These are phyloP conservation scores for Platanus orientalis DNA, from an alignment of 164 flowering plant genomes.

Conservation along the genomic window DNA sequence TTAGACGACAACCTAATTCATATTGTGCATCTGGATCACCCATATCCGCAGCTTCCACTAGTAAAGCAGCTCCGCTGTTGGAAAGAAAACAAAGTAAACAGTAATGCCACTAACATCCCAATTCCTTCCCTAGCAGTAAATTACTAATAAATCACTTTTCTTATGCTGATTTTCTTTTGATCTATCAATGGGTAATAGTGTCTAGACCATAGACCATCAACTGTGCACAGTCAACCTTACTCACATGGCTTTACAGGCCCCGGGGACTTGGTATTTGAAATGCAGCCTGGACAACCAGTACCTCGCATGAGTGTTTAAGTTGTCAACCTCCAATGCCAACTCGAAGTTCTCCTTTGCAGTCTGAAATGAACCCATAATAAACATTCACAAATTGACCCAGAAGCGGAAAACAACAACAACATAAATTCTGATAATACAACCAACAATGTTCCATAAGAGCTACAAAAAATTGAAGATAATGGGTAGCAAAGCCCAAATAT, in stretches of 20 bases:
- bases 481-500: too few species aligned
- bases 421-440: not conserved
- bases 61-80: slow-evolving; percentile 86
- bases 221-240: slow-evolving; percentile 19
- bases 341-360: slow-evolving; percentile 92
- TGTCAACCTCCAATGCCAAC: slow-evolving; percentile 88
- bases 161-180: too few species aligned
- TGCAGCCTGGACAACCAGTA: slow-evolving; percentile 85
- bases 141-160: too few species aligned
- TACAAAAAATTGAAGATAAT: too few species aligned
- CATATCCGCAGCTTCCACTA: slow-evolving; percentile 97
- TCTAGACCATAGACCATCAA: not conserved
- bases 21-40: slow-evolving; percentile 88
- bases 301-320: slow-evolving; percentile 78
- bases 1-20: slow-evolving; percentile 73
- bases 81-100: slow-evolving; percentile 1
- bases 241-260: slow-evolving; percentile 76
- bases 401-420: not conserved
- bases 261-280: slow-evolving; percentile 83
- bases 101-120: too few species aligned
- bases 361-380: slow-evolving; percentile 26
- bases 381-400: not conserved
- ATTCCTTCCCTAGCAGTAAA: too few species aligned
- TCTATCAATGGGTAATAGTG: not conserved
- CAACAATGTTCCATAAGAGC: too few species aligned